Evolutionary conservation across 2,329 filamentous ascomycete species (phyloP).

Genomic region (Claviceps sp.): DNA sequence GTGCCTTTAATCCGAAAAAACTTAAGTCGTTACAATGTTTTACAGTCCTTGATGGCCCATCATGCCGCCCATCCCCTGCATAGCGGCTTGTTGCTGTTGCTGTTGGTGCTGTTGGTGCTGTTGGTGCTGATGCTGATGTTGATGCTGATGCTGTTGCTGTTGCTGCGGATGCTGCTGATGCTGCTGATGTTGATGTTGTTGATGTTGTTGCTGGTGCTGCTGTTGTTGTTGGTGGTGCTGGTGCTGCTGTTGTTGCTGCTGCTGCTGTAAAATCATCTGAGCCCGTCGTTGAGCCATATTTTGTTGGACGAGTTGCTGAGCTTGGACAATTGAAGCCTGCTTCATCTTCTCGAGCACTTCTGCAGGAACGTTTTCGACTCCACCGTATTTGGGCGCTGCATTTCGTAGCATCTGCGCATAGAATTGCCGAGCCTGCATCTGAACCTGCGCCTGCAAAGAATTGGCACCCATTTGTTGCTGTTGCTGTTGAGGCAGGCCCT

Average conservation of each 20-base stretch:
- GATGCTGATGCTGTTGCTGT: neutral
- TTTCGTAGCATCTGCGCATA: constrained; percentile 26
- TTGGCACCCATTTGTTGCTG: constrained; percentile 18
- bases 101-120: constrained; percentile 11
- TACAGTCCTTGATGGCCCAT: constrained; percentile 39
- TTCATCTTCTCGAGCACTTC: constrained; percentile 34
- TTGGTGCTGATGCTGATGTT: neutral
- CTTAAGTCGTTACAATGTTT: constrained; percentile 1
- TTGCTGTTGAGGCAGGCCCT: constrained; percentile 17
- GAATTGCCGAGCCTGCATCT: constrained; percentile 21
- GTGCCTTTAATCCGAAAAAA: neutral
- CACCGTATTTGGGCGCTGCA: constrained; percentile 25
- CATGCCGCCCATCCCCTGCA: constrained; percentile 42
- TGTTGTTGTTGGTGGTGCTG: constrained; percentile 3
- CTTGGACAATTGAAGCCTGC: constrained; percentile 24
- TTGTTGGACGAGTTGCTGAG: constrained; percentile 22
- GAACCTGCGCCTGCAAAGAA: constrained; percentile 19
- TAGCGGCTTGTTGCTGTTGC: constrained; percentile 19
- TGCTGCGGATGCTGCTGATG: neutral
- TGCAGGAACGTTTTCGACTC: constrained; percentile 30
- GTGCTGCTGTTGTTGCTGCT: constrained; percentile 21
- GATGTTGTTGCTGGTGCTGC: neutral
- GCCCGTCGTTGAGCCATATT: constrained; percentile 18
- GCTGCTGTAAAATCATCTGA: constrained; percentile 22
- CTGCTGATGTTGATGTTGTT: neutral